A percentile compares a stretch with the other conserved stretches of the same genome.
Conservation (phyloP, 2,329 filamentous ascomycete species). For the Orbilia ellipsospora region DNA sequence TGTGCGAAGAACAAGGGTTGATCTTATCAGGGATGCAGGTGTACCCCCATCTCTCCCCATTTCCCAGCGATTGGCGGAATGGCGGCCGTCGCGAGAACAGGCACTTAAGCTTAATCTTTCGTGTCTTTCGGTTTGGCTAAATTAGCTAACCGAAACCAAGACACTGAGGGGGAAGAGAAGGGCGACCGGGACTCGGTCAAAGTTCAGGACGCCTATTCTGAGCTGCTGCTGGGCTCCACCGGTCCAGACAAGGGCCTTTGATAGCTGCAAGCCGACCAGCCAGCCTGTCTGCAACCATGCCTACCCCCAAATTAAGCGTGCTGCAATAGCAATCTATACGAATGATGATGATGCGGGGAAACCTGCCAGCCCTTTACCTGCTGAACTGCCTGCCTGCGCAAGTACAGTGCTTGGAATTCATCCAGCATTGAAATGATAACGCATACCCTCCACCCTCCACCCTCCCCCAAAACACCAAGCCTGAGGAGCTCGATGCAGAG, state of each 20-base stretch:
- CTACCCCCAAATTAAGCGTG: background rate
- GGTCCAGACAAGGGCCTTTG: too few species aligned
- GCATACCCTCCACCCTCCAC: background rate
- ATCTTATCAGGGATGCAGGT: background rate
- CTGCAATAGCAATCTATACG: background rate
- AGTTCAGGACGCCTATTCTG: background rate
- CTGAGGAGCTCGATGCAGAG: conserved; percentile 8
- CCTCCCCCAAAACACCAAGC: conserved; percentile 1
- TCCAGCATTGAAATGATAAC: conserved; percentile 33
- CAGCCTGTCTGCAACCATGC: background rate
- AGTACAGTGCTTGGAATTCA: conserved; percentile 36
- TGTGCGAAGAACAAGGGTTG: background rate
- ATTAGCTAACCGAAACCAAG: conserved; percentile 55
- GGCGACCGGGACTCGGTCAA: background rate
- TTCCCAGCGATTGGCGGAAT: conserved; percentile 22
- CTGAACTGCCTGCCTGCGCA: background rate
- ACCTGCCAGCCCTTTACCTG: background rate
- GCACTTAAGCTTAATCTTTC: conserved; percentile 49
- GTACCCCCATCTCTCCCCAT: conserved; percentile 6
- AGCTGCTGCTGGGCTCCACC: background rate
- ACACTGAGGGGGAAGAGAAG: conserved; percentile 8
- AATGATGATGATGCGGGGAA: conserved; percentile 34
- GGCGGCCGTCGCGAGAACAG: conserved; percentile 31
- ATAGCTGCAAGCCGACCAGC: too few species aligned
- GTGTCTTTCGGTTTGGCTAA: conserved; percentile 29